These are phyloP conservation scores for Suillus paluster DNA, from an alignment of 768 basidiomycete species.

Conservation along the genomic window DNA sequence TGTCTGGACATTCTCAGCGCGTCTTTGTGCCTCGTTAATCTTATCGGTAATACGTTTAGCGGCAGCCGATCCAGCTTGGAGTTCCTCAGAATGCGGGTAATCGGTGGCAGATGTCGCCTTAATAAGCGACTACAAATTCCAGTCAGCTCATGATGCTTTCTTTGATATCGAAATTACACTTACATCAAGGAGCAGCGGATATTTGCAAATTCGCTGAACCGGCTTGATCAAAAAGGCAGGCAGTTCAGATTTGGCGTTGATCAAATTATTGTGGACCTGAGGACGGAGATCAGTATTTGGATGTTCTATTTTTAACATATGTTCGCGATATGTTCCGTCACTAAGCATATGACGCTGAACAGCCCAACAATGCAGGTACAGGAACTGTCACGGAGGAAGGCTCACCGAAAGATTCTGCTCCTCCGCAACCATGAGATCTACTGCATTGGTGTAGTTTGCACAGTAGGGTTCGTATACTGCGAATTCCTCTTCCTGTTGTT, in stretches of 20 bases:
- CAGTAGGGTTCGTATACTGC: constrained; percentile 97
- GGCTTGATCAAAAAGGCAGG: constrained; percentile 98
- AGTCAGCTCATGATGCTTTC: constrained; percentile 15
- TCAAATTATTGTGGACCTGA: constrained; percentile 80
- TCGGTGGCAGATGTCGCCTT: constrained; percentile 67
- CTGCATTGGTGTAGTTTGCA: constrained; percentile 89
- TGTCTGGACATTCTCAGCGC: constrained; percentile 89
- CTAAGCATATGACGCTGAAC: constrained; percentile 24
- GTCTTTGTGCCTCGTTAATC: constrained; percentile 94
- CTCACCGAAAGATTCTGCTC: constrained; percentile 86
- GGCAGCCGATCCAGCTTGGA: constrained; percentile 81
- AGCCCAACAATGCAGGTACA: constrained; percentile 4
- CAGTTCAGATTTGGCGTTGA: constrained; percentile 90
- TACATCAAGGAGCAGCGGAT: constrained; percentile 92
- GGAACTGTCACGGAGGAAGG: constrained; percentile 22
- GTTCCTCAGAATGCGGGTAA: constrained; percentile 77
- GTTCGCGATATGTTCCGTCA: constrained; percentile 21
- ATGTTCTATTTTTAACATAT: constrained; percentile 24
- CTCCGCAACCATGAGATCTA: constrained; percentile 83
- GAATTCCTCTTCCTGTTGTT: constrained; percentile 93
- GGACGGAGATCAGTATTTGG: constrained; percentile 19
- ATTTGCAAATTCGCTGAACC: constrained; percentile 98
- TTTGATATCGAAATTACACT: constrained; percentile 34
- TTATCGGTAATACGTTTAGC: constrained; percentile 93
- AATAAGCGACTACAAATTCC: constrained; percentile 61